These are phyloP conservation scores for Fusarium domesticum DNA, from an alignment of 2,329 filamentous ascomycete genomes.

Conservation along the genomic window DNA sequence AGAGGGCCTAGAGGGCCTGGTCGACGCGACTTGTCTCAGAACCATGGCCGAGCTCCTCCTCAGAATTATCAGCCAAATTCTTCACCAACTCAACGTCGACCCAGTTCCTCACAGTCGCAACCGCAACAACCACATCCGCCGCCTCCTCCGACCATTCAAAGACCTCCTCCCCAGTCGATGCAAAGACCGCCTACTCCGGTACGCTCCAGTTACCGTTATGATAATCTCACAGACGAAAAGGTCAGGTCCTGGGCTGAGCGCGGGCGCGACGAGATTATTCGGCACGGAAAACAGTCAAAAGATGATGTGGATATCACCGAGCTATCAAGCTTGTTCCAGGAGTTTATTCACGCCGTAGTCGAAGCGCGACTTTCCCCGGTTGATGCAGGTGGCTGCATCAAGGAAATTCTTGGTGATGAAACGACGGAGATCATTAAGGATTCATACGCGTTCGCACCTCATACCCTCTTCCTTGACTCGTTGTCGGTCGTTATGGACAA, in stretches of 20 bases:
- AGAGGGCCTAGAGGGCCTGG: constrained; percentile 47
- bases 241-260: constrained; percentile 64
- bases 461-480: constrained; percentile 76
- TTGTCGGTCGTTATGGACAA: constrained; percentile 75
- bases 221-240: constrained; percentile 68
- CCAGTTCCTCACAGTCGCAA: constrained; percentile 20
- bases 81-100: constrained; percentile 23
- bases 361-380: constrained; percentile 63
- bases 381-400: constrained; percentile 70
- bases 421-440: constrained; percentile 49
- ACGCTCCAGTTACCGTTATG: constrained; percentile 63
- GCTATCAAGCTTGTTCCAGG: constrained; percentile 74
- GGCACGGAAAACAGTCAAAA: constrained; percentile 61
- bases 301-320: constrained; percentile 65
- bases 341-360: constrained; percentile 74
- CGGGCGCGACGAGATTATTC: constrained; percentile 65
- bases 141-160: constrained; percentile 19
- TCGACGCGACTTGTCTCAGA: constrained; percentile 52
- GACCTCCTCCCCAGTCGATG: constrained; percentile 19
- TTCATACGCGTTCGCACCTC: constrained; percentile 55
- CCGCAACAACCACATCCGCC: constrained; percentile 19
- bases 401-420: constrained; percentile 66
- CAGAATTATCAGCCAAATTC: constrained; percentile 25
- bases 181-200: constrained; percentile 34
- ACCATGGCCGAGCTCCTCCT: constrained; percentile 28